Base-by-base conservation (phyloP, 2,329 filamentous ascomycete genomes). In the Hymenoscyphus infarciens region DNA sequence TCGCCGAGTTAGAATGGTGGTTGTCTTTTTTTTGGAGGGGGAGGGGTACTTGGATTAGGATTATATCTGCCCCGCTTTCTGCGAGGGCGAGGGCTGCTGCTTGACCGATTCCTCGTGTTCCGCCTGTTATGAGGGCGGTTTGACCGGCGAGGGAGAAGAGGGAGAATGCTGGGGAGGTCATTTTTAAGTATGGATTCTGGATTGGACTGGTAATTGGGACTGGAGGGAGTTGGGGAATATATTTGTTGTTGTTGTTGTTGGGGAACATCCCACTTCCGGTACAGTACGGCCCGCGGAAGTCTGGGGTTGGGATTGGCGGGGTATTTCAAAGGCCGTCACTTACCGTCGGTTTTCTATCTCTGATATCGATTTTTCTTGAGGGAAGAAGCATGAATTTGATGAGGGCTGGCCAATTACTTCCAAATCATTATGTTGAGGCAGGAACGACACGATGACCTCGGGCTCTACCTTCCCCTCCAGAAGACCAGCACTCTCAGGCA, bases 1-100 rank as follows among this genome's bases (percentile, higher is more conserved):
- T 10, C 42, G 25, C 16, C 10, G 11, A 16, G n/a, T 55, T 56
- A 31, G 42, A 52, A 52, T 13, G 8, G 35, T 4, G 19, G 25
- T 52, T 25, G 8, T 10, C 0, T 13, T 29, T 6, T 16, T 22
- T 59, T 27, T n/a, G 27, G 25, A 31, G 42, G 58, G 53, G 29
- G n/a, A 59, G 54, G 25, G 42, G 63, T 64, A 76, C 75, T 72
- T 78, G 76, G 63, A 78, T 70, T 57, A 77, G 69, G 56, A 77
- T 72, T 35, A 77, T 70, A 70, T 77, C 74, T 63, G 76, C 76
- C 53, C 76, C 76, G 45, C 74, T 73, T 64, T 77, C 74, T 8
- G 76, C 76, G 19, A 78, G 62, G 16, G 72, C 74, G 31, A 76
- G 61, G n/a, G 74, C 75, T 55, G 75, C 72, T 22, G 75, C 70